phyloP scores from a whole-genome alignment of 768 basidiomycete species.

The Calocybe indica region DNA sequence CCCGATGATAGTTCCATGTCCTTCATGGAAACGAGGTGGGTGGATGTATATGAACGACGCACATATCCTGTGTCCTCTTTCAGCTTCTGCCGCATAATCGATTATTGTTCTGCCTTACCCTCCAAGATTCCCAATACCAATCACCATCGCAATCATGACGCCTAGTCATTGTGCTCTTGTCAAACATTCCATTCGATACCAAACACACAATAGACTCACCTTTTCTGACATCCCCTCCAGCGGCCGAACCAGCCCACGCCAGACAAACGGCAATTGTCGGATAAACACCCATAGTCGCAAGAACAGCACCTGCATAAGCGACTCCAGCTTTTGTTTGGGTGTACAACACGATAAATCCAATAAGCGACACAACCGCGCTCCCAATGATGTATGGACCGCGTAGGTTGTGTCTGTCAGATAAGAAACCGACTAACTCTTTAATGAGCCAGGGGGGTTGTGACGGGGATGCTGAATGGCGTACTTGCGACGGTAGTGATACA shows the following conservation, averaged over 20 bases:
- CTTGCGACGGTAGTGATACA: slow-evolving; percentile 35
- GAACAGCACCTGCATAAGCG: slow-evolving; percentile 41
- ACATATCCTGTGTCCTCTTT: slow-evolving; percentile 26
- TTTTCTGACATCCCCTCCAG: slow-evolving; percentile 48
- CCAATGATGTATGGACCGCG: slow-evolving; percentile 46
- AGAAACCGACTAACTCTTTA: slow-evolving; percentile 23
- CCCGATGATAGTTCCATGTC: slow-evolving; percentile 26
- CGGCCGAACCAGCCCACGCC: slow-evolving; percentile 51
- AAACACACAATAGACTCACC: slow-evolving; percentile 17
- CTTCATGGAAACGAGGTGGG: slow-evolving; percentile 31
- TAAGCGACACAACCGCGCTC: slow-evolving; percentile 33
- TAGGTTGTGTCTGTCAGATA: slow-evolving; percentile 33
- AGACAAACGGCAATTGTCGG: slow-evolving; percentile 41
- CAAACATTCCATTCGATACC: not conserved
- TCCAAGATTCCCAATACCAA: slow-evolving; percentile 52
- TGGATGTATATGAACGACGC: slow-evolving; percentile 34
- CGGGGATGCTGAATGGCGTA: not conserved
- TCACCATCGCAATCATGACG: slow-evolving; percentile 45
- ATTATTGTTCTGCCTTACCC: slow-evolving; percentile 16
- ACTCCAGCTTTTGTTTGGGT: slow-evolving; percentile 23
- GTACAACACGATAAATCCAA: slow-evolving; percentile 47
- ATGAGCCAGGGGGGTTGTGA: not conserved
- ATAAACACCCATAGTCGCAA: slow-evolving; percentile 51
- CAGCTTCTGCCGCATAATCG: not conserved
- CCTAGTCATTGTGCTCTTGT: slow-evolving; percentile 5